A percentile compares a stretch with the other conserved stretches of the same genome.
Conservation (phyloP, 148 eudicot genomes). For the Fallopia convolvulus region DNA sequence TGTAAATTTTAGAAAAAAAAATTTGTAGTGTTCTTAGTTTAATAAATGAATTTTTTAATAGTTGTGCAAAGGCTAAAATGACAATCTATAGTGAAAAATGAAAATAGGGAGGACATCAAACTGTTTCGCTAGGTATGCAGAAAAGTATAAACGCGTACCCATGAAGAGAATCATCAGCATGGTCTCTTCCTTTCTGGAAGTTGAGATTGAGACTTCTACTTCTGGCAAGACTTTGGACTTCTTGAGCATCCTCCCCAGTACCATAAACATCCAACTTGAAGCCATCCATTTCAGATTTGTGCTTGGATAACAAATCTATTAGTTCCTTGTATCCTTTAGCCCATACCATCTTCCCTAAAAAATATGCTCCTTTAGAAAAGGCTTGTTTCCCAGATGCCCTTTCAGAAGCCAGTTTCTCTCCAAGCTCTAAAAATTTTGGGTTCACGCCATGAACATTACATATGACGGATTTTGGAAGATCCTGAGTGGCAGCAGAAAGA, state of each 20-base stretch:
- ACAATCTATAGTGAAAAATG: no score
- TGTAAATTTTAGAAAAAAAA: no score
- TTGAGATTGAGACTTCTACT: slow-evolving; percentile 63
- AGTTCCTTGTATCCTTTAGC: slow-evolving; percentile 92
- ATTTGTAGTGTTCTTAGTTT: no score
- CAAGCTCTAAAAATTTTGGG: slow-evolving; percentile 80
- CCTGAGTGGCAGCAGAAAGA: slow-evolving; percentile 96
- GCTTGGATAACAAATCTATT: slow-evolving; percentile 80
- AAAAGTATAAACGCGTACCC: slow-evolving; percentile 32
- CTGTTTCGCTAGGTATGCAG: background rate
- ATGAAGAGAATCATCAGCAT: slow-evolving; percentile 91
- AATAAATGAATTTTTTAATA: no score
- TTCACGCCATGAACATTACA: slow-evolving; percentile 99
- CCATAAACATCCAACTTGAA: slow-evolving; percentile 87
- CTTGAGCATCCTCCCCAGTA: slow-evolving; percentile 91
- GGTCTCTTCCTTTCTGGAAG: slow-evolving; percentile 95
- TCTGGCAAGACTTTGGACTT: slow-evolving; percentile 71
- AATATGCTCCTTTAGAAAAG: slow-evolving; percentile 97
- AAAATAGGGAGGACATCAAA: background rate
- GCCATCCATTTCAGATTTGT: slow-evolving; percentile 62
- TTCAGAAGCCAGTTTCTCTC: slow-evolving; percentile 80
- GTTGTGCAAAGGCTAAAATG: no score
- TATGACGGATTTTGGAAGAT: slow-evolving; percentile 70
- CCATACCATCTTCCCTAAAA: slow-evolving; percentile 99
- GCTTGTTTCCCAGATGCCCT: slow-evolving; percentile 68